Conservation (phyloP, 768 basidiomycete genomes). For the Kwoniella dendrophila region DNA sequence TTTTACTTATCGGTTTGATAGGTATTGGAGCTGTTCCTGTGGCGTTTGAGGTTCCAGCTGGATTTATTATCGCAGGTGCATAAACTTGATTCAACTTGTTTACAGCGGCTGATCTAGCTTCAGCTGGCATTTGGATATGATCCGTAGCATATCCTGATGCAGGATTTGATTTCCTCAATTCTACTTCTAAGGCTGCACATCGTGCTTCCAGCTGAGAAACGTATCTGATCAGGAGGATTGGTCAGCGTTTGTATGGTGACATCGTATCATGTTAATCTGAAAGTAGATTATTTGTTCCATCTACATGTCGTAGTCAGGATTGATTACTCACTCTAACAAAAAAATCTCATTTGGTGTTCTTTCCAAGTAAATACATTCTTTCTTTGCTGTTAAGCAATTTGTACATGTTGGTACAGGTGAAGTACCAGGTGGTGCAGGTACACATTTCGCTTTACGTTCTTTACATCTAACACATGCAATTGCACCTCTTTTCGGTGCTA, state of each 20-base stretch:
- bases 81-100: slow-evolving; percentile 34
- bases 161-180: slow-evolving; percentile 30
- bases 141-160: slow-evolving; percentile 24
- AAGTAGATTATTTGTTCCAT: too few species aligned
- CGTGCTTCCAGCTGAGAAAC: slow-evolving; percentile 40
- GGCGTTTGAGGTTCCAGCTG: not conserved
- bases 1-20: not conserved
- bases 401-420: slow-evolving; percentile 37
- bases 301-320: not conserved
- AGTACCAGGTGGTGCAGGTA: slow-evolving; percentile 39
- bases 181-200: slow-evolving; percentile 37
- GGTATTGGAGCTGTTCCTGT: slow-evolving; percentile 6
- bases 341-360: slow-evolving; percentile 46
- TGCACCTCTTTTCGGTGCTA: slow-evolving; percentile 33
- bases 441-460: slow-evolving; percentile 46
- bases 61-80: slow-evolving; percentile 15
- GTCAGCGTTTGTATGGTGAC: not conserved
- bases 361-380: slow-evolving; percentile 41
- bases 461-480: slow-evolving; percentile 45
- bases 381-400: slow-evolving; percentile 33
- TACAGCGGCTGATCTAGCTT: slow-evolving; percentile 36
- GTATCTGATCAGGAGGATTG: slow-evolving; percentile 22
- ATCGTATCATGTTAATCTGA: too few species aligned
- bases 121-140: slow-evolving; percentile 30
- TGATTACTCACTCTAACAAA: slow-evolving; percentile 34